Conservation (phyloP, 192 early-diverging fungal species). For the Backusella sp. region DNA sequence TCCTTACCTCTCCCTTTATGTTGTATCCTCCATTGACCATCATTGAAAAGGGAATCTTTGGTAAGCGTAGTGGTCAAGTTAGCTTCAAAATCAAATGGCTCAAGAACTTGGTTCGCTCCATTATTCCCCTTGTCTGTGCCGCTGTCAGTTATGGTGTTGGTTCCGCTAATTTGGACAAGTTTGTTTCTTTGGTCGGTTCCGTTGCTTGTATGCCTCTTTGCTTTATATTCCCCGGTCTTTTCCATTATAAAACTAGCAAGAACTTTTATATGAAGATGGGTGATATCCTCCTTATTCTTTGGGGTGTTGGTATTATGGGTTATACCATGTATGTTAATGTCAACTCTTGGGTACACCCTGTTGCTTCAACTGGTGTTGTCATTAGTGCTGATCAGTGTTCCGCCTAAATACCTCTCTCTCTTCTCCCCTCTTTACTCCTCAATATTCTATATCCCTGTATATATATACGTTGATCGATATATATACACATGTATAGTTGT, state of each 20-base stretch:
- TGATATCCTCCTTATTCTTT: slow-evolving; percentile 59
- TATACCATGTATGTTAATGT: slow-evolving; percentile 80
- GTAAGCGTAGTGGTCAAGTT: slow-evolving; percentile 39
- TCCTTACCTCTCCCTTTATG: slow-evolving; percentile 60
- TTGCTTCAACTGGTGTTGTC: neutral
- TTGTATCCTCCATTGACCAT: slow-evolving; percentile 81
- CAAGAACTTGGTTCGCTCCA: slow-evolving; percentile 65
- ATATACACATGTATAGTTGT: neutral
- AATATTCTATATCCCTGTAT: neutral
- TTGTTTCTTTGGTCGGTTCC: slow-evolving; percentile 81
- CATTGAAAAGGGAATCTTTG: slow-evolving; percentile 71
- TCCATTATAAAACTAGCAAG: slow-evolving; percentile 64
- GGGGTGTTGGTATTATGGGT: slow-evolving; percentile 63
- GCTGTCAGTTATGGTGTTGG: slow-evolving; percentile 65
- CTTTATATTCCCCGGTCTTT: slow-evolving; percentile 80
- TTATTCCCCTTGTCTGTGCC: slow-evolving; percentile 60
- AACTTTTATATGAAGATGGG: slow-evolving; percentile 37
- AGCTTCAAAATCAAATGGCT: slow-evolving; percentile 61
- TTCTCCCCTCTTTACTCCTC: neutral
- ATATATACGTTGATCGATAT: neutral
- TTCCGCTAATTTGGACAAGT: slow-evolving; percentile 71
- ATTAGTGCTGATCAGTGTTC: neutral
- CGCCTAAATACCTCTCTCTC: neutral
- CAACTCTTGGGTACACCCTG: slow-evolving; percentile 37
- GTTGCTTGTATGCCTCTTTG: slow-evolving; percentile 66